Evolutionary conservation across 106 monocot species (phyloP).

Genomic region (Dendrobium huoshanense): DNA sequence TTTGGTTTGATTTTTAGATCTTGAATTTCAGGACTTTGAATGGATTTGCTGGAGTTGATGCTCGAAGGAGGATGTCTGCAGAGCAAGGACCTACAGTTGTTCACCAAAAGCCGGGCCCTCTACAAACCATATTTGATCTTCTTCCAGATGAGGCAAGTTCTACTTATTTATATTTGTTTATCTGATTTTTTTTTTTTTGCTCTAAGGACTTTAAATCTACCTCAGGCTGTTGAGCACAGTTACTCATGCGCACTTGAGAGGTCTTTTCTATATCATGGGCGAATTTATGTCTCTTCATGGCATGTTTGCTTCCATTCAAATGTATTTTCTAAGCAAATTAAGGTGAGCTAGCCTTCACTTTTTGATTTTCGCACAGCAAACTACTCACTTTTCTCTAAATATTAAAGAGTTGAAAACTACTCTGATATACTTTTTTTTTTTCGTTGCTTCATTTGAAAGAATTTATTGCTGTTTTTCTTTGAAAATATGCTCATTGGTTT

Average conservation of each 20-base stretch:
- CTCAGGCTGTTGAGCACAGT: conserved; percentile 80
- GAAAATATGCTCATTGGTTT: not conserved
- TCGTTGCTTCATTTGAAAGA: not conserved
- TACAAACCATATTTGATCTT: conserved; percentile 89
- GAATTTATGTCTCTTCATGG: conserved; percentile 98
- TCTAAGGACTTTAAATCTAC: conserved; percentile 4
- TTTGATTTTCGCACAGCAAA: conserved; percentile 1
- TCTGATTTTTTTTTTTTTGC: not conserved
- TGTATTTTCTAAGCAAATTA: conserved; percentile 98
- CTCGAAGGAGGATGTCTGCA: conserved; percentile 64
- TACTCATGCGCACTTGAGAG: conserved; percentile 99
- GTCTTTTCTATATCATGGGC: conserved; percentile 97
- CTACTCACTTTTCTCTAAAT: not conserved
- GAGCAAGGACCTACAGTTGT: conserved; percentile 87
- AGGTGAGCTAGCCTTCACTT: conserved; percentile 40
- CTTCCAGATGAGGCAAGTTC: conserved; percentile 77
- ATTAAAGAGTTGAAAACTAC: not conserved
- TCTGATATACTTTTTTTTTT: not conserved
- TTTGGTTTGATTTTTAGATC: not conserved
- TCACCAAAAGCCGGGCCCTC: conserved; percentile 89
- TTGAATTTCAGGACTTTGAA: conserved; percentile 44
- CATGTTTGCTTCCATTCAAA: conserved; percentile 99
- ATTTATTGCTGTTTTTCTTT: not conserved
- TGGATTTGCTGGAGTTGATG: conserved; percentile 71
- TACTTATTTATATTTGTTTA: not conserved